Evolutionary conservation across 768 basidiomycete genomes (phyloP).

Genomic region (Suillus brevipes): DNA sequence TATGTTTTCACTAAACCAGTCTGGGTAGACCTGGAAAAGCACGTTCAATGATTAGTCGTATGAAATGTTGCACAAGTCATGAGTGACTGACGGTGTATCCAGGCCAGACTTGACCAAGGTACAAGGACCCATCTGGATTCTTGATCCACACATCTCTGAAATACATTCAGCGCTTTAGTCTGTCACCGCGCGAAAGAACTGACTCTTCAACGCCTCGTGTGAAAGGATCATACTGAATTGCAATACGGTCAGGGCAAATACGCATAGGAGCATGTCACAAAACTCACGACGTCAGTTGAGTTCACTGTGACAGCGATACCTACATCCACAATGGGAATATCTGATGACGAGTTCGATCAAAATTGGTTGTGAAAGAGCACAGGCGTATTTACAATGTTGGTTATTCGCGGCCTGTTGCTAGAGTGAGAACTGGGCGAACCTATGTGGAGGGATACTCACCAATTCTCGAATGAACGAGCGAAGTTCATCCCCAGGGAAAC

Average conservation of each 20-base stretch:
- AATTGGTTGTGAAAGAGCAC: neutral
- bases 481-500: slow-evolving; percentile 57
- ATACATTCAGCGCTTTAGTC: neutral
- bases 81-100: slow-evolving; percentile 56
- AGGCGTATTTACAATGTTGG: slow-evolving; percentile 27
- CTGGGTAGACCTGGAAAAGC: slow-evolving; percentile 49
- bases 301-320: slow-evolving; percentile 60
- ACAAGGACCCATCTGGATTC: slow-evolving; percentile 72
- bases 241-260: neutral
- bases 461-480: slow-evolving; percentile 53
- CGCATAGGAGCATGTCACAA: neutral
- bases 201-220: slow-evolving; percentile 59
- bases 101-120: slow-evolving; percentile 78
- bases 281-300: slow-evolving; percentile 58
- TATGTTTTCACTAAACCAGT: slow-evolving; percentile 58
- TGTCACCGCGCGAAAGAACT: slow-evolving; percentile 17
- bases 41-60: neutral
- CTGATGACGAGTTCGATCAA: slow-evolving; percentile 28
- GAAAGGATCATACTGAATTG: slow-evolving; percentile 65
- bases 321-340: slow-evolving; percentile 72
- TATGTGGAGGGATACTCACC: slow-evolving; percentile 37
- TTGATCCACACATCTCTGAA: slow-evolving; percentile 68
- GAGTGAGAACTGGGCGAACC: slow-evolving; percentile 8
- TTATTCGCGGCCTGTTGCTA: slow-evolving; percentile 23
- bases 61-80: neutral